Base-by-base conservation (phyloP, 768 basidiomycete species). In the Lactifluus volemus region DNA sequence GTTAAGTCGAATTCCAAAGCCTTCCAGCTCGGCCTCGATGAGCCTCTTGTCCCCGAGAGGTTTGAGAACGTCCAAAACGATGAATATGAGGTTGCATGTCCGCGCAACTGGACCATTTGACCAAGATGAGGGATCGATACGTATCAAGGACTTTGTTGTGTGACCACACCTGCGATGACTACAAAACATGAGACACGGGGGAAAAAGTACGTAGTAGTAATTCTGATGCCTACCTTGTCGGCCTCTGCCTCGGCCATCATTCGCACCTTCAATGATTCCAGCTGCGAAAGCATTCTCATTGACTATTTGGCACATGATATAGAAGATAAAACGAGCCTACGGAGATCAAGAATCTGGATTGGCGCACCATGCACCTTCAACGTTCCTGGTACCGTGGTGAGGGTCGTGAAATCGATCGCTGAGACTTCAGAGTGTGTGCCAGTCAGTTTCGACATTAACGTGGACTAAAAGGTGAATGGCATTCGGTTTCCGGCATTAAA, bases 51-150 rank as follows among this genome's bases (percentile, higher is more conserved):
- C 96, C 29, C 88, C 90, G 17, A 98, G 83, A n/a, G 97, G 97
- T 75, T 98, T 99, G 39, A 97, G 82, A 30, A 99, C 97, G 69
- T 99, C 97, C 52, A 99, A 83, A 32, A 98, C 90, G 72, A 99
- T 98, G 74, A 98, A 98, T 63, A 99, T 98, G 39, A 98, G 85
- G 73, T 98, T 92, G 73, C 97, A 98, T 44, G 97, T 98, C 61
- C 97, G 85, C 8, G 97, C 96, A 66, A 99, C 97, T 92, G 75
- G 58, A 55, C 39, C 19, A 49, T 47, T 41, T 55, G 58, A 51
- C 42, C 42, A 49, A 57, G 61, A 63, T 49, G 54, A 69, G 56
- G 45, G 21, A 39, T 48, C 19, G 45, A 48, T 55, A 34, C 45
- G 32, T 41, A 55, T 42, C 29, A 63, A 45, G 12, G 32, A 29